These are phyloP conservation scores for Stenocarpella maydis DNA, from an alignment of 2,329 filamentous ascomycete species.

Conservation along the genomic window DNA sequence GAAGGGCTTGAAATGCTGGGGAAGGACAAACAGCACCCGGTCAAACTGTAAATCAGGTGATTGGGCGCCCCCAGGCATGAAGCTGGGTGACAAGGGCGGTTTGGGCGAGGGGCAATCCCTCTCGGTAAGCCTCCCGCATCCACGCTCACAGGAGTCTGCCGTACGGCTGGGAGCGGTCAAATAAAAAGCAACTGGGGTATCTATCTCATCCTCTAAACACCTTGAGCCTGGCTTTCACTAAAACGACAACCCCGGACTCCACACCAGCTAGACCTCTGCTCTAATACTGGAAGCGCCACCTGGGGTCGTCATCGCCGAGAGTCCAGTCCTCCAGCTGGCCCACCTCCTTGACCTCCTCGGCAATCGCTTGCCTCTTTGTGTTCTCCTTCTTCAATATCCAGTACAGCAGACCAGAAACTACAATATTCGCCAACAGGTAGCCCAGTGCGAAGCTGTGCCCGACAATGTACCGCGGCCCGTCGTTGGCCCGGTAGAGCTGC, in stretches of 20 bases:
- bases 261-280: background rate
- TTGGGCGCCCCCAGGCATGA: background rate
- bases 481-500: slow-evolving; percentile 70
- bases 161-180: background rate
- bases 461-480: slow-evolving; percentile 69
- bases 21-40: background rate
- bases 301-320: slow-evolving; percentile 67
- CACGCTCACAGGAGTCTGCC: background rate
- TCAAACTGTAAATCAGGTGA: background rate
- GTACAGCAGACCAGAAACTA: slow-evolving; percentile 62
- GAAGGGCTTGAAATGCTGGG: background rate
- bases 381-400: slow-evolving; percentile 67
- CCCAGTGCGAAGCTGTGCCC: slow-evolving; percentile 73
- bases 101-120: background rate
- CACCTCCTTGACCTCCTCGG: slow-evolving; percentile 56
- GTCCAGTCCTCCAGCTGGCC: slow-evolving; percentile 62
- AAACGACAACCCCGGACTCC: background rate
- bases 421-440: slow-evolving; percentile 67
- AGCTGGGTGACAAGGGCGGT: background rate
- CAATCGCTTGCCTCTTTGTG: slow-evolving; percentile 53
- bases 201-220: background rate
- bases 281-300: slow-evolving; percentile 72
- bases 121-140: background rate
- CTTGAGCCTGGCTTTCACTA: background rate
- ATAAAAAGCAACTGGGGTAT: background rate